phyloP scores from a whole-genome alignment of 2,329 filamentous ascomycete species.

The Fusarium citri region DNA sequence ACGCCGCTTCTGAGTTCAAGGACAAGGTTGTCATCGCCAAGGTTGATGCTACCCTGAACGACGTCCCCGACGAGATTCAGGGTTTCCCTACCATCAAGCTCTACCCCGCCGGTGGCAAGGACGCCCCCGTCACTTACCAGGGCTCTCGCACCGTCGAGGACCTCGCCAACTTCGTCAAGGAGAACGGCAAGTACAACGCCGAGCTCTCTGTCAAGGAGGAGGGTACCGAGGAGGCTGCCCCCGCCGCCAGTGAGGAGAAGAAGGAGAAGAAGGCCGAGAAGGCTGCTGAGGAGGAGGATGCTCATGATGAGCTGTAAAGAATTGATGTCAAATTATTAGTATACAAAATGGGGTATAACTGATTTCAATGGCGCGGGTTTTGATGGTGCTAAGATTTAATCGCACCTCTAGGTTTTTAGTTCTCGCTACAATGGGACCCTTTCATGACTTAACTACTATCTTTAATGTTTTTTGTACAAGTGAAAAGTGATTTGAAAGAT shows the following conservation, averaged over 20 bases:
- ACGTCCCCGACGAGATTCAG: slow-evolving; percentile 95
- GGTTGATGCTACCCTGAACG: slow-evolving; percentile 95
- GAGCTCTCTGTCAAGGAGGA: slow-evolving; percentile 70
- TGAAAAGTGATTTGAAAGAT: not conserved
- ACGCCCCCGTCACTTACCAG: slow-evolving; percentile 84
- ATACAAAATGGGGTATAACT: slow-evolving; percentile 48
- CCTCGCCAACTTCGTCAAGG: slow-evolving; percentile 89
- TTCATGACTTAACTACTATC: slow-evolving; percentile 38
- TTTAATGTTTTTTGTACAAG: slow-evolving; percentile 1
- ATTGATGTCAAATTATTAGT: slow-evolving; percentile 45
- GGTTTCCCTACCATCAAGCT: slow-evolving; percentile 99
- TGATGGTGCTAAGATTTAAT: slow-evolving; percentile 44
- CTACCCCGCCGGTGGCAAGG: slow-evolving; percentile 91
- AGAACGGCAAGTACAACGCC: slow-evolving; percentile 92
- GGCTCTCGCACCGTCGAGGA: slow-evolving; percentile 92
- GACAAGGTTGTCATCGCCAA: slow-evolving; percentile 93
- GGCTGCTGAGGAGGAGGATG: slow-evolving; percentile 58
- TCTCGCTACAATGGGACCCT: slow-evolving; percentile 44
- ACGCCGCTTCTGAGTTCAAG: slow-evolving; percentile 81
- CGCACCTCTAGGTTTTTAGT: slow-evolving; percentile 46
- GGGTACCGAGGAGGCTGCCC: slow-evolving; percentile 65
- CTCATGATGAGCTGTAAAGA: slow-evolving; percentile 82
- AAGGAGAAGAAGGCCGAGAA: slow-evolving; percentile 57
- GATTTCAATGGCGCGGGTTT: slow-evolving; percentile 51
- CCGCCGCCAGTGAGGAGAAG: slow-evolving; percentile 65